Base-by-base conservation (phyloP, 495 filamentous ascomycete genomes). In the Penicillium alfredii region DNA sequence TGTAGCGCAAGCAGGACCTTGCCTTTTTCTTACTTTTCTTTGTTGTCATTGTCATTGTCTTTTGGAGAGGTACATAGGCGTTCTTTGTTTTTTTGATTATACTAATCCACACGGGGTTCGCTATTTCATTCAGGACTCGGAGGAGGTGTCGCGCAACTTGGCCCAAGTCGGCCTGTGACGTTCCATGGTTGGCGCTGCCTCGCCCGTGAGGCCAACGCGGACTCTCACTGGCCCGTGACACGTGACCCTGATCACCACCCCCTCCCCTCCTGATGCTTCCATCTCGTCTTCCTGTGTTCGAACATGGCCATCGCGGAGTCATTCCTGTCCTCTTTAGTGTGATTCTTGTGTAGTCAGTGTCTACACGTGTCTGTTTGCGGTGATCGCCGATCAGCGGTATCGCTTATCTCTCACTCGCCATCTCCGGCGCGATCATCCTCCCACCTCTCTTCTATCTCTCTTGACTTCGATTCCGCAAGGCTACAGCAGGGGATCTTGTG, bases 1-100 rank as follows among this genome's bases (percentile, higher is more conserved):
- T 89, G 85, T 93, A 84, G 75, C 63, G 35, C 33, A 31, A 24
- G 37, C 18, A 48, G 40, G 40, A 40, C 30, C 42, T 49, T 49
- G 48, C 38, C 47, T 45, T 40, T 38, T 26, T 47, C 42, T 49
- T 56, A 52, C 27, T 45, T 48, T 55, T 44, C 29, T 42, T 48
- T 34, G 11, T 19, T 39, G n/a, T 20, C 35, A 27, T 51, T 45
- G 45, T 34, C 22, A 32, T 23, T 39, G 28, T 43, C 7, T 33
- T 37, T 38, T 35, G 28, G 30, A 19, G 40, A 44, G 47, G 47
- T 63, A 61, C 47, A 58, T 61, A 58, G 51, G 52, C 56, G 53
- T 55, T 48, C 39, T 47, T 38, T 37, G 44, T 33, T 42, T 30
- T 35, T 42, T n/a, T n/a, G n/a, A 38, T 41, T 33, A 47, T 60